These are phyloP conservation scores for Dryadomyces quercivorus DNA, from an alignment of 2,329 filamentous ascomycete species.

Conservation along the genomic window DNA sequence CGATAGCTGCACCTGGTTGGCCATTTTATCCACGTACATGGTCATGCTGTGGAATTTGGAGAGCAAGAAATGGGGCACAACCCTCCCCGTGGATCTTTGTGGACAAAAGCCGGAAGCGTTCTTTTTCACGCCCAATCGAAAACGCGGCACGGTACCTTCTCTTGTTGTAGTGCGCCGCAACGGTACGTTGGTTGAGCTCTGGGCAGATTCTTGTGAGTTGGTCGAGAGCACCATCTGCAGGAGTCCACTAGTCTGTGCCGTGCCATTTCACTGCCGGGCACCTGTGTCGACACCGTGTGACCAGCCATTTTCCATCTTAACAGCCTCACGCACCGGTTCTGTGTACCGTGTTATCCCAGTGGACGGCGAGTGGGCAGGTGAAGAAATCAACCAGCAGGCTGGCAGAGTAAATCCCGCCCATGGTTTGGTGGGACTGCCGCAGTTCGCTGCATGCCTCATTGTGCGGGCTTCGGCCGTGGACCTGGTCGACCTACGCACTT, in stretches of 20 bases:
- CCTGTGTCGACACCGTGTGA: background rate
- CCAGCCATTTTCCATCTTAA: slow-evolving; percentile 26
- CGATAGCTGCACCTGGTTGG: slow-evolving; percentile 50
- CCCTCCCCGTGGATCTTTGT: slow-evolving; percentile 39
- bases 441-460: slow-evolving; percentile 47
- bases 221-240: slow-evolving; percentile 37
- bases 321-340: slow-evolving; percentile 36
- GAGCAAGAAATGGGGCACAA: slow-evolving; percentile 43
- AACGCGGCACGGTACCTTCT: slow-evolving; percentile 24
- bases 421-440: slow-evolving; percentile 46
- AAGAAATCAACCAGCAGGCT: slow-evolving; percentile 28
- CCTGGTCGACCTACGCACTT: slow-evolving; percentile 46
- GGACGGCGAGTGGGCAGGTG: slow-evolving; percentile 35
- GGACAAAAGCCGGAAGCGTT: slow-evolving; percentile 50
- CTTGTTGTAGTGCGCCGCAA: slow-evolving; percentile 53
- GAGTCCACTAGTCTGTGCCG: slow-evolving; percentile 38
- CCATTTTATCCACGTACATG: slow-evolving; percentile 46
- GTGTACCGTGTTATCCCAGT: slow-evolving; percentile 34
- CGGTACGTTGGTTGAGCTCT: slow-evolving; percentile 49
- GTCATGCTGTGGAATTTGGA: slow-evolving; percentile 53
- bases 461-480: slow-evolving; percentile 44
- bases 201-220: slow-evolving; percentile 29
- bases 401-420: slow-evolving; percentile 32
- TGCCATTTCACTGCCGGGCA: slow-evolving; percentile 20
- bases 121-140: slow-evolving; percentile 41